Percentiles rank a stretch among this genome's conserved stretches.
These are phyloP conservation scores for Rutidosis leptorrhynchoides DNA, from an alignment of 129 eudicot genomes.

Conservation along the genomic window DNA sequence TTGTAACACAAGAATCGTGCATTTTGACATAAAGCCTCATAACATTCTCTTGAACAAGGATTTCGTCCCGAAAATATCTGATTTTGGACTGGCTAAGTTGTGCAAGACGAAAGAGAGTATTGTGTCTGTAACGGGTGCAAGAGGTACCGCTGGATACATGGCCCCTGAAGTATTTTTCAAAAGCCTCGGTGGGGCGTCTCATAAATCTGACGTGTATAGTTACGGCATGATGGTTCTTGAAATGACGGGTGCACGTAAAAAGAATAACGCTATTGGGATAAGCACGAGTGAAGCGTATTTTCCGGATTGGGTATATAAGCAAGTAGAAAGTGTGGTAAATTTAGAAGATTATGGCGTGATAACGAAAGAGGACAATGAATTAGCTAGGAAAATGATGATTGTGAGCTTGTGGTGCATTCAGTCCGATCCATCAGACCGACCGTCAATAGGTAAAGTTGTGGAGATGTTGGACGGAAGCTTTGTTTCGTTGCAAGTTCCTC, in stretches of 20 bases:
- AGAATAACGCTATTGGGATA: background rate
- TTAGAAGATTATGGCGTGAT: background rate
- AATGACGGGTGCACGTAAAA: constrained; percentile 1
- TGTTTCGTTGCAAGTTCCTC: background rate
- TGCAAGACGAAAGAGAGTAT: background rate
- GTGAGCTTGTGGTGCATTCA: background rate
- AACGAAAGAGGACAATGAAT: background rate
- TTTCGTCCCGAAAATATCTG: background rate
- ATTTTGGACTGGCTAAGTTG: constrained; percentile 1
- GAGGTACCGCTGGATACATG: background rate
- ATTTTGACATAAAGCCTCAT: background rate
- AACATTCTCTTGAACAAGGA: background rate
- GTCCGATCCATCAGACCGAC: background rate
- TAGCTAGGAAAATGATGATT: background rate
- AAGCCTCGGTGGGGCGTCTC: background rate
- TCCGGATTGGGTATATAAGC: background rate
- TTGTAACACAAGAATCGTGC: background rate
- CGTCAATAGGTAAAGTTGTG: background rate
- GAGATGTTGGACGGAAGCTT: background rate
- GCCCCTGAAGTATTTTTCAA: background rate
- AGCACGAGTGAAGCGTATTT: background rate
- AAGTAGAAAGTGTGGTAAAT: background rate
- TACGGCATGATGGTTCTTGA: constrained; percentile 2
- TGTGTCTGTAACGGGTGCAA: background rate
- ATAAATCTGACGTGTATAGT: constrained; percentile 5